phyloP scores from a whole-genome alignment of 2,329 filamentous ascomycete genomes.

The Trichoderma sp. region DNA sequence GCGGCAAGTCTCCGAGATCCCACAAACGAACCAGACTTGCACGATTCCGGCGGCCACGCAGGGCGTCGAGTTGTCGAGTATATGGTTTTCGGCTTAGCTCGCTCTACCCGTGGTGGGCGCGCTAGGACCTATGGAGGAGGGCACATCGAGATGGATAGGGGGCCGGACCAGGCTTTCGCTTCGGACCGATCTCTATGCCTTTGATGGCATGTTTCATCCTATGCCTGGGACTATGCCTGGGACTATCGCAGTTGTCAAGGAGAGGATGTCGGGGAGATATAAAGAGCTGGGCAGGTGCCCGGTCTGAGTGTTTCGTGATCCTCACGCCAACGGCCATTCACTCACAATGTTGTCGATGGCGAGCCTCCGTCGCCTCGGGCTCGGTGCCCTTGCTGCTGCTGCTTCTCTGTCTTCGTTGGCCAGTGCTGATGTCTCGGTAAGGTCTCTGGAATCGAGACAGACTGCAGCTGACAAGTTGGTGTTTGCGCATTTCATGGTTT shows the following conservation, averaged over 20 bases:
- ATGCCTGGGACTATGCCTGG: conserved; percentile 1
- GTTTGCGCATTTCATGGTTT: conserved; percentile 50
- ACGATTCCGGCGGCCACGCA: neutral
- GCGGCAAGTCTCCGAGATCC: neutral
- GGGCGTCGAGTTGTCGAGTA: neutral
- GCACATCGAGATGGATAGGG: conserved; percentile 4
- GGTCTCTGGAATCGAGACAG: conserved; percentile 31
- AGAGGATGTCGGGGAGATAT: conserved; percentile 4
- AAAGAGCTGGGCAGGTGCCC: conserved; percentile 5
- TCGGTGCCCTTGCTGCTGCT: conserved; percentile 29
- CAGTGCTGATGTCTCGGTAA: conserved; percentile 11
- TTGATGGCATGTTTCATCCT: conserved; percentile 16
- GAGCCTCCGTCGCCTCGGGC: conserved; percentile 29
- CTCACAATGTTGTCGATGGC: conserved; percentile 28
- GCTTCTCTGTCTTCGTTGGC: conserved; percentile 28
- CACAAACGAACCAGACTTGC: neutral
- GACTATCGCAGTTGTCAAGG: neutral
- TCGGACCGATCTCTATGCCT: conserved; percentile 23
- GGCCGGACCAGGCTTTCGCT: neutral
- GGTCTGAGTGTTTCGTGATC: neutral
- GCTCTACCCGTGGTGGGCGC: neutral
- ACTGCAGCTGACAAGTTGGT: conserved; percentile 37
- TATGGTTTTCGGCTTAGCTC: conserved; percentile 12
- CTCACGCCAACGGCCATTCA: conserved; percentile 7
- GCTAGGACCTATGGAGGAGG: neutral